These are phyloP conservation scores for Byssoonygena ceratinophila DNA, from an alignment of 2,329 filamentous ascomycete genomes.

Conservation along the genomic window DNA sequence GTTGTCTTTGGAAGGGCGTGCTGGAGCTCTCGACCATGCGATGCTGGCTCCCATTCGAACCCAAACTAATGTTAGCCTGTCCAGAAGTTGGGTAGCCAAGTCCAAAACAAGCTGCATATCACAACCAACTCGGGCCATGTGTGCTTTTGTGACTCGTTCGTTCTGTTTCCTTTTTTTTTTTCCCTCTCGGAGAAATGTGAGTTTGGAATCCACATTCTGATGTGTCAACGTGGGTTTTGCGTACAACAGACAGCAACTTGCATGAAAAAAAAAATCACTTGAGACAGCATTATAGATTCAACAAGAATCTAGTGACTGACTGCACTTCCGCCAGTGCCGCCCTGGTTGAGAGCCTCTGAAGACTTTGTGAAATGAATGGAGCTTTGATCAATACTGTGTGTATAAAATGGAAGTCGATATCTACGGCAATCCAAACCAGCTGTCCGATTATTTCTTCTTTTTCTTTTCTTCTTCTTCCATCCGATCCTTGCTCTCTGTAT, in stretches of 20 bases:
- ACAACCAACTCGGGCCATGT: not conserved
- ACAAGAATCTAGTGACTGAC: too few relatives aligned
- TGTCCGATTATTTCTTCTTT: not conserved
- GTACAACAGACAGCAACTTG: not conserved
- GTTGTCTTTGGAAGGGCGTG: constrained; percentile 1
- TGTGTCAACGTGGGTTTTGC: not conserved
- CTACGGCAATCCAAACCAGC: too few relatives aligned
- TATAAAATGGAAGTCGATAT: too few relatives aligned
- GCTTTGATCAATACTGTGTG: too few relatives aligned
- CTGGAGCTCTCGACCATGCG: not conserved
- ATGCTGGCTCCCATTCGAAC: too few relatives aligned
- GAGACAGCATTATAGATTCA: too few relatives aligned
- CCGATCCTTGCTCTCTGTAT: not conserved
- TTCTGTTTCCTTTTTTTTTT: not conserved
- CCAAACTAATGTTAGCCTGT: too few relatives aligned
- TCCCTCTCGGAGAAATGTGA: not conserved
- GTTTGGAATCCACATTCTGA: not conserved
- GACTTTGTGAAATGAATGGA: too few relatives aligned
- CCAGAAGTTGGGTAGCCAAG: too few relatives aligned
- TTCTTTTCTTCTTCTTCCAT: not conserved
- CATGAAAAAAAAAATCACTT: not conserved
- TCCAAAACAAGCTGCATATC: not conserved
- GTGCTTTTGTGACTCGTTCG: constrained; percentile 1
- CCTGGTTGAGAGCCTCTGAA: too few relatives aligned
- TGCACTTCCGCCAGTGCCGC: too few relatives aligned